These are phyloP conservation scores for Cryptomeria japonica DNA, from an alignment of 75 land plant genomes.

Conservation along the genomic window DNA sequence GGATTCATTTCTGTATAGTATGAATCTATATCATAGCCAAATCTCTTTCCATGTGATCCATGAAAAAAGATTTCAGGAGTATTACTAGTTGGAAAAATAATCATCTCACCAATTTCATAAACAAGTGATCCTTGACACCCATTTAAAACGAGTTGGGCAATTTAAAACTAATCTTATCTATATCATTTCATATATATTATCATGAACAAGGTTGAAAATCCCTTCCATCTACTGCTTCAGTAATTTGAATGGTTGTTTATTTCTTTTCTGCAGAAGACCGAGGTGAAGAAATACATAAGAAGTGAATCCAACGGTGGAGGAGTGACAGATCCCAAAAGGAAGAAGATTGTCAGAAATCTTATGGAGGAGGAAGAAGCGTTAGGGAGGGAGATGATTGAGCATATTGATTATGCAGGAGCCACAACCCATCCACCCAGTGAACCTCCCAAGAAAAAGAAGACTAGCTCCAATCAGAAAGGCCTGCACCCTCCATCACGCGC, in stretches of 20 bases:
- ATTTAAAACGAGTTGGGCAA: too few species aligned
- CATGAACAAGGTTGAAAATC: neutral
- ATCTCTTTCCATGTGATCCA: neutral
- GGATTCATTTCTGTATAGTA: neutral
- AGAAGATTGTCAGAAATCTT: neutral
- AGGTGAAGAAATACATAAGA: neutral
- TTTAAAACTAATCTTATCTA: too few species aligned
- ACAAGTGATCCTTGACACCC: too few species aligned
- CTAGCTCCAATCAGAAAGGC: neutral
- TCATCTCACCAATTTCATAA: too few species aligned
- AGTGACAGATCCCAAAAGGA: neutral
- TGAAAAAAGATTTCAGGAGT: neutral
- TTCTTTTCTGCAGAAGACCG: neutral
- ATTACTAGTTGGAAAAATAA: neutral
- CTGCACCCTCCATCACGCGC: neutral
- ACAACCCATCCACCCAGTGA: constrained; percentile 7
- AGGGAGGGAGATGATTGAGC: neutral
- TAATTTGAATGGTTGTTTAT: neutral
- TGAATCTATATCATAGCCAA: too few species aligned
- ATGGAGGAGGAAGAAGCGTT: neutral
- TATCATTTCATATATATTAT: too few species aligned
- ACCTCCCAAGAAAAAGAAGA: constrained; percentile 4
- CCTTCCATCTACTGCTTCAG: neutral
- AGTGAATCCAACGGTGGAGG: neutral
- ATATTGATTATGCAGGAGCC: neutral